Percentiles rank a stretch among this genome's conserved stretches.
Conservation (phyloP, 768 basidiomycete species). For the Dentipellis fragilis region DNA sequence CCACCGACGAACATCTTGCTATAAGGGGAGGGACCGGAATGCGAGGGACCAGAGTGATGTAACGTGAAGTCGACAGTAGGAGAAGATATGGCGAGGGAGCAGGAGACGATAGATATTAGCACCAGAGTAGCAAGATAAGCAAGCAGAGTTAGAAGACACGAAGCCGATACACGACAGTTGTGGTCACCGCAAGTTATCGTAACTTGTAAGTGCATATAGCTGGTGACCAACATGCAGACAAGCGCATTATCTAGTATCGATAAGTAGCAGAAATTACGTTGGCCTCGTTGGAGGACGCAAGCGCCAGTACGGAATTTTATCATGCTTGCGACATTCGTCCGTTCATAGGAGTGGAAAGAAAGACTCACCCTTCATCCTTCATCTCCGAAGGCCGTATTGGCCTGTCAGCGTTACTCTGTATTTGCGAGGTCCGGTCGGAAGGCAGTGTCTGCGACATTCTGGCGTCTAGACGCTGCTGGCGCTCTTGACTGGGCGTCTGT, state of each 20-base stretch:
- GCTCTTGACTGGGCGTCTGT: conserved; percentile 57
- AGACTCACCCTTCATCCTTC: conserved; percentile 97
- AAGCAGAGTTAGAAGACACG: conserved; percentile 3
- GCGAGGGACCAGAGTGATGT: conserved; percentile 10
- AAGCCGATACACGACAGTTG: conserved; percentile 2
- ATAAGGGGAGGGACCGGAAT: conserved; percentile 19
- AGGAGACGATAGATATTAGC: conserved; percentile 8
- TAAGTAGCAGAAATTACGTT: conserved; percentile 7
- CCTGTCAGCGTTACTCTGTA: conserved; percentile 21
- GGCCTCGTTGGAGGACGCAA: no score
- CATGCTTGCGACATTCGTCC: no score
- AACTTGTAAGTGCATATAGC: conserved; percentile 13
- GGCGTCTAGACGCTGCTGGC: conserved; percentile 29
- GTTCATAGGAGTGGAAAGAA: neutral
- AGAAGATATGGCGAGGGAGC: conserved; percentile 6
- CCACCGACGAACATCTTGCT: conserved; percentile 99
- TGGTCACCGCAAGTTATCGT: conserved; percentile 9
- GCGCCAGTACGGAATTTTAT: no score
- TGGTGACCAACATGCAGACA: conserved; percentile 1
- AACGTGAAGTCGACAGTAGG: conserved; percentile 13
- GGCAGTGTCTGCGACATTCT: neutral
- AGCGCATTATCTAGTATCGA: conserved; percentile 8
- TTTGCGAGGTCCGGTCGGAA: neutral
- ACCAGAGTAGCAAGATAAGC: conserved; percentile 11
- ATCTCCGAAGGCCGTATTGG: conserved; percentile 79